These are phyloP conservation scores for Pseudopyricularia javanii DNA, from an alignment of 2,329 filamentous ascomycete species.

Conservation along the genomic window DNA sequence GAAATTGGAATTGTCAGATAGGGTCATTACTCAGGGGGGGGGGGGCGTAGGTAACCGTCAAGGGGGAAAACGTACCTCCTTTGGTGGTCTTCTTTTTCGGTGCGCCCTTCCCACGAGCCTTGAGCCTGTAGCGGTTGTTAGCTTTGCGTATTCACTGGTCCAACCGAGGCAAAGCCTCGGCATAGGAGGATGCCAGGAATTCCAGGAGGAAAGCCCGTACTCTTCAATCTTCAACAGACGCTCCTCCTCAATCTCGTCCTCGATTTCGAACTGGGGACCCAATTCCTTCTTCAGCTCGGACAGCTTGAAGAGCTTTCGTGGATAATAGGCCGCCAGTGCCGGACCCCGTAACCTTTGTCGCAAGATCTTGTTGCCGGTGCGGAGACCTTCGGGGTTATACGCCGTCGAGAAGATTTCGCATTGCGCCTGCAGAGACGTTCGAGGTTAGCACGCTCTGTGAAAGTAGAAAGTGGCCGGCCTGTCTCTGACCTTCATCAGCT, in stretches of 20 bases:
- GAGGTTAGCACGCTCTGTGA: neutral
- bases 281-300: conserved; percentile 63
- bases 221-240: conserved; percentile 63
- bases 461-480: neutral
- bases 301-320: conserved; percentile 58
- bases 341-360: conserved; percentile 82
- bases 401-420: conserved; percentile 84
- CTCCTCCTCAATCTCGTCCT: conserved; percentile 68
- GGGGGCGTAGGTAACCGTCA: too few species aligned
- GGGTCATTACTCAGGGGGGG: too few species aligned
- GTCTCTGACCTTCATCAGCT: conserved; percentile 62
- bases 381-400: conserved; percentile 73
- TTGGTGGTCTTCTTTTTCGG: conserved; percentile 74
- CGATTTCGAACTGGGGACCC: conserved; percentile 50
- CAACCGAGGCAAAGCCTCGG: neutral
- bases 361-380: conserved; percentile 84
- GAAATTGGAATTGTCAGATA: neutral
- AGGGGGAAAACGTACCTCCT: conserved; percentile 14
- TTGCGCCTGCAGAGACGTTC: conserved; percentile 49
- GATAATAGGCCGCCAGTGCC: conserved; percentile 77
- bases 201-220: conserved; percentile 26
- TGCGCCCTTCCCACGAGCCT: conserved; percentile 71
- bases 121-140: conserved; percentile 38
- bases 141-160: neutral
- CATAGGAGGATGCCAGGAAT: too few species aligned